Evolutionary conservation across 768 basidiomycete species (phyloP), one percentile per base, ranked within the genome.

Genomic region (Favolaschia claudopus): DNA sequence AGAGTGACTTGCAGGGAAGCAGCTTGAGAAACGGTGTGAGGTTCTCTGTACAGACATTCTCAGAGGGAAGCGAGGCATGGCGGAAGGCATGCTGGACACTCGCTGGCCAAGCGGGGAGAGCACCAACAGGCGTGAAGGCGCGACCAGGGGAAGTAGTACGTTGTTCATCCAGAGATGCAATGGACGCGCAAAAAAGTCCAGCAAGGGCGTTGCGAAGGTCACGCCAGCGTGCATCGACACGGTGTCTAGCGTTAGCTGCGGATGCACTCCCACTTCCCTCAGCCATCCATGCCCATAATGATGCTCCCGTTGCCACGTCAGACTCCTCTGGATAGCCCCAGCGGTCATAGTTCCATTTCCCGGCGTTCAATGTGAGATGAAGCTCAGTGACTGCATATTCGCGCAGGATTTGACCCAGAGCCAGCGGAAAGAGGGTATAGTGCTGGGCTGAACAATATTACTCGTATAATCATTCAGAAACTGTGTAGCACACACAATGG

Each of bases 21-120:
- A 98, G 86, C 70, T 96, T 95, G 56, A 98, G 82, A 76, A 99
- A 97, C 0, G 97, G 96, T 0, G 96, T 98, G 9, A 99, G 78
- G 68, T 98, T 98, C 70, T 99, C 97, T 5, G 96, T 99, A 70
- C 96, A 99, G n/a, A 98, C 91, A 65, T 89, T 81, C 69, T 96
- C 93, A 4, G 89, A 92, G 7, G 91, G 90, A 19, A 91, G 82
- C 8, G 85, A 85, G 2, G 91, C 92, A 65, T 95, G 89, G 58
- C 89, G 87, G 24, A 94, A 79, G 40, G 80, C 77, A 56, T 91
- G 83, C 14, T 78, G 74, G 10, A 71, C 62, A 27, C n/a, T n/a
- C n/a, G n/a, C n/a, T n/a, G 77, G 73, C 73, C 80, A 79, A 44
- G 75, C 70, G 0, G 85, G 85, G 3, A 88, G 72, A 12, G 77